phyloP scores from a whole-genome alignment of 1,284 basidiomycete genomes.

The Leccinum discolor region DNA sequence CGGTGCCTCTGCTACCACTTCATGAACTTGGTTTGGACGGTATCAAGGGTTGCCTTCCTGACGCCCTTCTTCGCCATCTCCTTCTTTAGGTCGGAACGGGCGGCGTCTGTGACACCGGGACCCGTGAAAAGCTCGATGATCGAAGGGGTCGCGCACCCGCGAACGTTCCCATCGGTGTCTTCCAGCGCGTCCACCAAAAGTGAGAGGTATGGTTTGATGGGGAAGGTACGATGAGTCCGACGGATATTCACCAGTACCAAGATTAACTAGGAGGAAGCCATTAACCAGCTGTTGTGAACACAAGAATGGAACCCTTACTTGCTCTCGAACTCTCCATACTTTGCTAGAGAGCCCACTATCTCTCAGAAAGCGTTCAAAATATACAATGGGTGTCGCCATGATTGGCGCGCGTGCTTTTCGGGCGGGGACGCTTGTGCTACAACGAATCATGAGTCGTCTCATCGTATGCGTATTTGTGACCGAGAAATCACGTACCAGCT shows the following conservation, averaged over 20 bases:
- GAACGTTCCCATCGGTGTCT: constrained; percentile 89
- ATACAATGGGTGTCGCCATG: constrained; percentile 49
- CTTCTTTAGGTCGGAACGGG: constrained; percentile 92
- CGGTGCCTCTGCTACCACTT: constrained; percentile 34
- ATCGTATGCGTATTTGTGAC: too few species aligned
- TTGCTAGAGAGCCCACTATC: constrained; percentile 78
- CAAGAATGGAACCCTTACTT: constrained; percentile 49
- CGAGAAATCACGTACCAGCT: too few species aligned
- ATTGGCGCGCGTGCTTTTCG: too few species aligned
- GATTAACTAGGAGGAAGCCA: constrained; percentile 48
- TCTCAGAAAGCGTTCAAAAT: constrained; percentile 74
- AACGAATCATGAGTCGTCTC: too few species aligned
- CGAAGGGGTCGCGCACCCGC: constrained; percentile 81
- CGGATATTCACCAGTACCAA: constrained; percentile 70
- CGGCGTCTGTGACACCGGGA: constrained; percentile 79
- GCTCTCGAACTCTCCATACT: constrained; percentile 82
- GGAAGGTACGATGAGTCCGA: constrained; percentile 68
- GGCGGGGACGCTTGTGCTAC: too few species aligned
- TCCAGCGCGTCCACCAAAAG: constrained; percentile 84
- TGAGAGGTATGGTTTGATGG: constrained; percentile 82
- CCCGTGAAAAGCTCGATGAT: constrained; percentile 86
- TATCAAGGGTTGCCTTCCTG: constrained; percentile 83
- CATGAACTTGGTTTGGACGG: constrained; percentile 65
- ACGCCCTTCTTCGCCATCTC: constrained; percentile 85
- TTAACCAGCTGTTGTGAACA: background rate